phyloP scores from a whole-genome alignment of 2,329 filamentous ascomycete species.

The Zelopaecilomyces penicillatus region DNA sequence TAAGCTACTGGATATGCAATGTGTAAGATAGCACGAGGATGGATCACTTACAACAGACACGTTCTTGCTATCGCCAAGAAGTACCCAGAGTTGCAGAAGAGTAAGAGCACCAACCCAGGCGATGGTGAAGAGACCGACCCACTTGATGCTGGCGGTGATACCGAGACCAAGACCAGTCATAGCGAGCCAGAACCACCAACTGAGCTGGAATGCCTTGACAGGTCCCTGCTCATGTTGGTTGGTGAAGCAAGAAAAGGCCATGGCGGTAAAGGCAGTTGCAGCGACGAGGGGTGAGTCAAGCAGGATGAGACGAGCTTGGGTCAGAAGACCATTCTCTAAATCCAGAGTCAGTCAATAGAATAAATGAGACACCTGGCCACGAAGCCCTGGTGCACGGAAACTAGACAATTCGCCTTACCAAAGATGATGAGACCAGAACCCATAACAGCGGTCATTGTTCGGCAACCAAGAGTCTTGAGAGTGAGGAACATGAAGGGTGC shows the following conservation, averaged over 20 bases:
- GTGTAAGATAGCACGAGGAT: not conserved
- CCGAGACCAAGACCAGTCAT: constrained; percentile 82
- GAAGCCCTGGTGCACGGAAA: not conserved
- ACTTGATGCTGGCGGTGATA: constrained; percentile 91
- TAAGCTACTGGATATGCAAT: constrained; percentile 10
- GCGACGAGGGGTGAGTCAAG: constrained; percentile 92
- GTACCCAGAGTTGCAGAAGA: constrained; percentile 84
- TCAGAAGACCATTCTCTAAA: constrained; percentile 86
- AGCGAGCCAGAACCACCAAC: constrained; percentile 97
- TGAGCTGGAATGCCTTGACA: constrained; percentile 73
- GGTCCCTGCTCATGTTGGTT: constrained; percentile 96
- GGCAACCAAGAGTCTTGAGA: constrained; percentile 82
- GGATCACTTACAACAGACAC: constrained; percentile 62
- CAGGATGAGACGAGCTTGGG: constrained; percentile 89
- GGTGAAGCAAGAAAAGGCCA: constrained; percentile 86
- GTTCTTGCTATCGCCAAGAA: constrained; percentile 80
- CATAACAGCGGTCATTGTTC: constrained; percentile 73
- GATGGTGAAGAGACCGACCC: constrained; percentile 97
- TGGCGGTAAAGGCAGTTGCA: constrained; percentile 83
- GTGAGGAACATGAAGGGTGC: constrained; percentile 93
- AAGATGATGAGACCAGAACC: constrained; percentile 86
- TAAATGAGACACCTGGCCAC: no score
- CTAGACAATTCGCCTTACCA: constrained; percentile 47
- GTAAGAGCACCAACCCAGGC: constrained; percentile 95
- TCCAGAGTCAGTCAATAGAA: constrained; percentile 17